Evolutionary conservation across 176 grass and related monocot species (phyloP).

Genomic region (Guadua angustifolia): DNA sequence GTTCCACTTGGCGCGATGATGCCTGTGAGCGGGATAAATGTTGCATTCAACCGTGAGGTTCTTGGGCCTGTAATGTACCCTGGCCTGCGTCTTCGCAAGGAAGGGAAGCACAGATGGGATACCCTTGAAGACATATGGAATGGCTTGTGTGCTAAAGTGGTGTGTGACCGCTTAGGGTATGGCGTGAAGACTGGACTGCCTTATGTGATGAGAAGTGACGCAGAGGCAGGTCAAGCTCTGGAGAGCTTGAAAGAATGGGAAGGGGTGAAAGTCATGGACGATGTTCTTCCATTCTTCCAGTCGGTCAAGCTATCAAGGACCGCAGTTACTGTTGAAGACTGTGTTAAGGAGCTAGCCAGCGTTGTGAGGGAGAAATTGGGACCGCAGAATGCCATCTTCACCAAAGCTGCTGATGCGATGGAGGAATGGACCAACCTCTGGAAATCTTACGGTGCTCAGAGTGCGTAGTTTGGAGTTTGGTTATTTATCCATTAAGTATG

Average conservation of each 20-base stretch:
- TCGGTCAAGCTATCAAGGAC: conserved; percentile 50
- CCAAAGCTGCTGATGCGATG: conserved; percentile 73
- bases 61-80: conserved; percentile 80
- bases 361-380: conserved; percentile 69
- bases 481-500: neutral
- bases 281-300: conserved; percentile 78
- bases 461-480: conserved; percentile 32
- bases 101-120: conserved; percentile 86
- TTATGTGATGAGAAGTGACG: conserved; percentile 79
- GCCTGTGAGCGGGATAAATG: conserved; percentile 86
- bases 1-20: conserved; percentile 75
- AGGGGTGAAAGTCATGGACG: conserved; percentile 85
- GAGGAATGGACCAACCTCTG: conserved; percentile 83
- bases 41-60: conserved; percentile 86
- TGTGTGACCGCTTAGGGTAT: conserved; percentile 72
- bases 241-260: conserved; percentile 91
- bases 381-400: conserved; percentile 58
- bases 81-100: conserved; percentile 64
- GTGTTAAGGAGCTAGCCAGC: conserved; percentile 70
- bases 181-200: conserved; percentile 89
- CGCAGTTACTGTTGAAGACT: conserved; percentile 62
- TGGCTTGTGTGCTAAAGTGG: conserved; percentile 76
- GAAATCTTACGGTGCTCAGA: conserved; percentile 62
- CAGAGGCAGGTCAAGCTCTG: conserved; percentile 57
- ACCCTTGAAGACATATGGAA: conserved; percentile 89